Conservation (phyloP, 257 asterid species). For the Linderniella brevidens region DNA sequence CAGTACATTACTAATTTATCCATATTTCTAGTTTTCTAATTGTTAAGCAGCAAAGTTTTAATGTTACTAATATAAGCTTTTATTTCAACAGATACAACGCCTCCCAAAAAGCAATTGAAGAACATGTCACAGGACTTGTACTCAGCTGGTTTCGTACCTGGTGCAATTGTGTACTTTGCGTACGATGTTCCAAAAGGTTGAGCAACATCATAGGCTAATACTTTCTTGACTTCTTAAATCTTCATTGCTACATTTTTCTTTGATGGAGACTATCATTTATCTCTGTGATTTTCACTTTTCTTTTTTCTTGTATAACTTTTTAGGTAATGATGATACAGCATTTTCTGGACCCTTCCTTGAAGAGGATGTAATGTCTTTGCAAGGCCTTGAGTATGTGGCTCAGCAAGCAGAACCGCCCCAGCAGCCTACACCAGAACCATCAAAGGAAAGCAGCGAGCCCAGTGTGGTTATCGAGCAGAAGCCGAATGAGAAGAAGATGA, state of each 20-base stretch:
- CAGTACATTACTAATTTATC: no score
- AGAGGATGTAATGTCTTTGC: slow-evolving; percentile 69
- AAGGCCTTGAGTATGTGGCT: slow-evolving; percentile 35
- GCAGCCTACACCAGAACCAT: no score
- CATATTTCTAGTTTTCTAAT: slow-evolving; percentile 2
- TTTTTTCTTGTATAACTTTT: no score
- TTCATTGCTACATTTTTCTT: background rate
- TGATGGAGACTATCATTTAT: background rate
- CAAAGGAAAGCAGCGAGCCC: slow-evolving; percentile 13
- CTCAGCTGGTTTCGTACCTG: slow-evolving; percentile 82
- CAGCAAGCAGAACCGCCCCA: slow-evolving; percentile 25
- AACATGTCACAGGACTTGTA: slow-evolving; percentile 62
- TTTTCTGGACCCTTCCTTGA: slow-evolving; percentile 47
- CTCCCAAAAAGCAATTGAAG: slow-evolving; percentile 78
- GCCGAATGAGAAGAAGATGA: slow-evolving; percentile 52
- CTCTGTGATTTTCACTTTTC: no score
- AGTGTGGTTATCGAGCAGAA: slow-evolving; percentile 39
- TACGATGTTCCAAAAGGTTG: slow-evolving; percentile 57
- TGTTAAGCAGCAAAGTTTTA: slow-evolving; percentile 9
- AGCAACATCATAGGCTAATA: no score
- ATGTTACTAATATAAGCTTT: no score
- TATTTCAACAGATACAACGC: slow-evolving; percentile 59
- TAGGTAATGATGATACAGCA: slow-evolving; percentile 32
- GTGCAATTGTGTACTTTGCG: slow-evolving; percentile 85
- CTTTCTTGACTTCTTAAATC: background rate